These are phyloP conservation scores for Capsella bursapastoris DNA, from an alignment of 345 rosid genomes.

Conservation along the genomic window DNA sequence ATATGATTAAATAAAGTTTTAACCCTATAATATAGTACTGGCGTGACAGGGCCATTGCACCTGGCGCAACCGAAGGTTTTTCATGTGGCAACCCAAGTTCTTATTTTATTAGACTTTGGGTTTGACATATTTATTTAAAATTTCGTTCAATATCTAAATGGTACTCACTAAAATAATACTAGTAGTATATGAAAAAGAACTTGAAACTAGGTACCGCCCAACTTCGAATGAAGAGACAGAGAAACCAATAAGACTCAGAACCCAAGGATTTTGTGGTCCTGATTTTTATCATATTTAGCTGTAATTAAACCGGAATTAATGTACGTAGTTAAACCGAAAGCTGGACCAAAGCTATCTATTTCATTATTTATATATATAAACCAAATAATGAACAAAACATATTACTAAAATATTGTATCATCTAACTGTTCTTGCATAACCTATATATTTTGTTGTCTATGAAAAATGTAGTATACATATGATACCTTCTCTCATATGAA, in stretches of 20 bases:
- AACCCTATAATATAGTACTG: background rate
- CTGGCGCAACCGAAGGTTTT: conserved; percentile 36
- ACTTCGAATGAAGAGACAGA: conserved; percentile 39
- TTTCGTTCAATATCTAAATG: background rate
- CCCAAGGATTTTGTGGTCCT: conserved; percentile 35
- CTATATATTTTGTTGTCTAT: background rate
- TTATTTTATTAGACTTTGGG: conserved; percentile 22
- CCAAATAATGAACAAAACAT: conserved; percentile 1
- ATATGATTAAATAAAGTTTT: background rate
- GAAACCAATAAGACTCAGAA: conserved; percentile 23
- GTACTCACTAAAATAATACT: background rate
- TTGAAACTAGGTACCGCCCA: conserved; percentile 40
- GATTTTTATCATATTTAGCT: conserved; percentile 9
- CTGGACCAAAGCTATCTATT: conserved; percentile 31
- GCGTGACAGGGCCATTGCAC: conserved; percentile 38
- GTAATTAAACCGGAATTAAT: conserved; percentile 27
- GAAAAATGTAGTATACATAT: background rate
- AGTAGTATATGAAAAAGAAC: background rate
- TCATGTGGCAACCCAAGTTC: conserved; percentile 32
- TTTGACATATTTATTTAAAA: background rate
- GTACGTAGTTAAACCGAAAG: conserved; percentile 25
- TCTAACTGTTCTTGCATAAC: conserved; percentile 7
- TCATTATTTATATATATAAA: background rate
- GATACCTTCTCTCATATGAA: background rate
- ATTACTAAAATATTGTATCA: background rate